phyloP scores from a whole-genome alignment of 306 rosid genomes.

The Quillaja saponaria region DNA sequence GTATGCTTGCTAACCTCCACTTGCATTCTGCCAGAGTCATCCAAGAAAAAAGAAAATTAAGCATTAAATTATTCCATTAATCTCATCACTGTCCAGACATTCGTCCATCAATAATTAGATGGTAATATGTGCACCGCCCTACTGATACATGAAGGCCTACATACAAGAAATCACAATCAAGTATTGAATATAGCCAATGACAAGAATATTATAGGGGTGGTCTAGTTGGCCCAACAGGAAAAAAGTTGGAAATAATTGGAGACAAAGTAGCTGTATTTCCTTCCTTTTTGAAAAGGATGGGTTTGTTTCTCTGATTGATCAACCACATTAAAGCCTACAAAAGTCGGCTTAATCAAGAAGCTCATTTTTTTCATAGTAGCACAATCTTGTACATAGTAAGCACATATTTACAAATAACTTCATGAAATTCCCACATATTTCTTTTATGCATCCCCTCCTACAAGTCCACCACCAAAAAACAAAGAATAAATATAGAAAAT shows the following conservation, averaged over 20 bases:
- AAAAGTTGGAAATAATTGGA: too few species aligned
- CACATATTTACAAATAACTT: too few species aligned
- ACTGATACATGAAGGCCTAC: slow-evolving; percentile 27
- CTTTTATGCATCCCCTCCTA: too few species aligned
- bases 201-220: slow-evolving; percentile 9
- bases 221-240: slow-evolving; percentile 25
- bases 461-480: not conserved
- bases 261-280: too few species aligned
- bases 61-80: slow-evolving; percentile 4
- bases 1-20: slow-evolving; percentile 99
- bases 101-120: slow-evolving; percentile 13
- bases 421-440: too few species aligned
- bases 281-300: too few species aligned
- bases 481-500: too few species aligned
- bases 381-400: too few species aligned
- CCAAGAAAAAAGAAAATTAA: slow-evolving; percentile 2
- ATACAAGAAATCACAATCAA: slow-evolving; percentile 27
- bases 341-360: too few species aligned
- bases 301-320: too few species aligned
- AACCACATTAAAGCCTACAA: too few species aligned
- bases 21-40: slow-evolving; percentile 71
- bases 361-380: too few species aligned
- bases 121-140: slow-evolving; percentile 5
- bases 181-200: slow-evolving; percentile 23
- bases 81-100: not conserved